These are phyloP conservation scores for Acaromyces ingoldii DNA, from an alignment of 1,284 basidiomycete species.

Conservation along the genomic window DNA sequence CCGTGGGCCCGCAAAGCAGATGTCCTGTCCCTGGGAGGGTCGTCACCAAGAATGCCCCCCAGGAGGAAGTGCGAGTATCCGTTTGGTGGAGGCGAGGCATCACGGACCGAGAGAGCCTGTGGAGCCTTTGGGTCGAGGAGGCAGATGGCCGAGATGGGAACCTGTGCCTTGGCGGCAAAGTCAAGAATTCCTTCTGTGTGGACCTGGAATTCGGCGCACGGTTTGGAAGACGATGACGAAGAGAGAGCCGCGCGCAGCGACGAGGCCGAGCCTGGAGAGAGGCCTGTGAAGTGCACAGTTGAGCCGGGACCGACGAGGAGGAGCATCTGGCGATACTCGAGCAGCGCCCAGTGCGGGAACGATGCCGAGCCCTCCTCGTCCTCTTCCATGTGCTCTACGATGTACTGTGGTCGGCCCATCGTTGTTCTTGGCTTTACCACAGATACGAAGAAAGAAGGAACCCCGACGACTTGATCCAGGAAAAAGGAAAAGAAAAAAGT, in stretches of 20 bases:
- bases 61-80: constrained; percentile 44
- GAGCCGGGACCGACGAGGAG: constrained; percentile 65
- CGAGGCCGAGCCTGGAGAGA: constrained; percentile 65
- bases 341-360: constrained; percentile 47
- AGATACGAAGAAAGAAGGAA: too few relatives aligned
- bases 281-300: constrained; percentile 73
- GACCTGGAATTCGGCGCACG: constrained; percentile 58
- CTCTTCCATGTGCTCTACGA: constrained; percentile 51
- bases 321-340: constrained; percentile 71
- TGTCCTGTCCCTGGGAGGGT: constrained; percentile 79
- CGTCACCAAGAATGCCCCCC: constrained; percentile 64
- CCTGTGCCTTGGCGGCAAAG: constrained; percentile 58
- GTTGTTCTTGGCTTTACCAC: too few relatives aligned
- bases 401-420: constrained; percentile 48
- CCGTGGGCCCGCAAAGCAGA: constrained; percentile 77
- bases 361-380: constrained; percentile 41
- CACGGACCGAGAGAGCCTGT: constrained; percentile 24
- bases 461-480: too few relatives aligned
- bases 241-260: constrained; percentile 59
- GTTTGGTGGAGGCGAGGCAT: constrained; percentile 33
- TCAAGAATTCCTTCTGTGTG: constrained; percentile 65
- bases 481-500: too few relatives aligned
- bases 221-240: constrained; percentile 16
- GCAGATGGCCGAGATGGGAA: constrained; percentile 55
- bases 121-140: constrained; percentile 44